These are phyloP conservation scores for Eucalyptus sp. DNA, from an alignment of 345 rosid genomes.

Conservation along the genomic window DNA sequence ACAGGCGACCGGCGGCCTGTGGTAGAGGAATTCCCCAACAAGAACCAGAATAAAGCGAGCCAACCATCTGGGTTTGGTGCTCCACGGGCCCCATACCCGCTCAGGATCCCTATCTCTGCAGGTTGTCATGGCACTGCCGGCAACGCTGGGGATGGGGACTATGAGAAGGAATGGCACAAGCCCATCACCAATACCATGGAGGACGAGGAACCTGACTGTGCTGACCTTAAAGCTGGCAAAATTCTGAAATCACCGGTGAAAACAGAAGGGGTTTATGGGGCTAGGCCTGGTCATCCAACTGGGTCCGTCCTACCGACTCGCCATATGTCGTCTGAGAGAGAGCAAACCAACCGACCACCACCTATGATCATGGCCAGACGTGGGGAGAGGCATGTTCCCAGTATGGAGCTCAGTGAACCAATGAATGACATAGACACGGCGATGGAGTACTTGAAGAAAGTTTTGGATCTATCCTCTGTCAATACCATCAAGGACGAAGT, in stretches of 20 bases:
- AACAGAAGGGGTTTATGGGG: neutral
- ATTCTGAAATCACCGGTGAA: neutral
- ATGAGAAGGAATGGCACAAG: neutral
- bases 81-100: neutral
- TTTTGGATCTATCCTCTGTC: neutral
- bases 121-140: neutral
- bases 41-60: neutral
- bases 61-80: constrained; percentile 1
- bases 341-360: neutral
- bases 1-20: neutral
- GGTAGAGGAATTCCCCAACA: neutral
- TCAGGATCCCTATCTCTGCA: neutral
- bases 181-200: neutral
- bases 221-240: neutral
- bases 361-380: neutral
- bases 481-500: neutral
- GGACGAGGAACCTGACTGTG: neutral
- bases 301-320: neutral
- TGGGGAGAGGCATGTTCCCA: neutral
- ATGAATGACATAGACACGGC: constrained; percentile 12
- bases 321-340: neutral
- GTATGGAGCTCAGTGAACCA: constrained; percentile 7
- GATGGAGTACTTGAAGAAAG: constrained; percentile 4
- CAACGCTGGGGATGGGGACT: neutral
- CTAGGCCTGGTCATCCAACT: neutral